These are phyloP conservation scores for Trichoderma koningii DNA, from an alignment of 2,329 filamentous ascomycete species.

Conservation along the genomic window DNA sequence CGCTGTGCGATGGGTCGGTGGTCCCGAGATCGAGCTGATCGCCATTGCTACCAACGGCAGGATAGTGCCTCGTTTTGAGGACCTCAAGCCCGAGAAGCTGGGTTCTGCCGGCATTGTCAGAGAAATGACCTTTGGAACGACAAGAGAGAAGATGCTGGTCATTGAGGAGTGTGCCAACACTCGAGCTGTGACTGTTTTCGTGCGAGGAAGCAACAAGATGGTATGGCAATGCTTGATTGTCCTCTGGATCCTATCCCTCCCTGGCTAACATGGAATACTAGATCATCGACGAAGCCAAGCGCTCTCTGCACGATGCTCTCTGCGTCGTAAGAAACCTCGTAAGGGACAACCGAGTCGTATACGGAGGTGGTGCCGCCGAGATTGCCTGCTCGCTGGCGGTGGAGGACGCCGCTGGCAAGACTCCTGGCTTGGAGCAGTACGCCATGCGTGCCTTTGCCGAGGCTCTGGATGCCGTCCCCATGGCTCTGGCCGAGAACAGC, in stretches of 20 bases:
- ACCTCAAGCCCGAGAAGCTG: slow-evolving; percentile 86
- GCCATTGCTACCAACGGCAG: slow-evolving; percentile 97
- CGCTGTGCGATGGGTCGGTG: slow-evolving; percentile 96
- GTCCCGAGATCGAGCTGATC: slow-evolving; percentile 96
- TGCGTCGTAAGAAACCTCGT: slow-evolving; percentile 98
- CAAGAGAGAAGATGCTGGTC: slow-evolving; percentile 98
- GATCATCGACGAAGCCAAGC: slow-evolving; percentile 99
- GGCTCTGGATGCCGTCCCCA: slow-evolving; percentile 87
- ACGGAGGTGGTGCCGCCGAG: slow-evolving; percentile 94
- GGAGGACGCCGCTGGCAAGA: slow-evolving; percentile 92
- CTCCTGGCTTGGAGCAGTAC: slow-evolving; percentile 96
- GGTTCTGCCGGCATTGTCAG: slow-evolving; percentile 86
- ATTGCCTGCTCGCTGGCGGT: slow-evolving; percentile 96
- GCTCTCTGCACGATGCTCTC: slow-evolving; percentile 93
- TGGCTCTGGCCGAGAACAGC: slow-evolving; percentile 97
- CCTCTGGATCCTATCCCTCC: not conserved
- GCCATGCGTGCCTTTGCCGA: slow-evolving; percentile 98
- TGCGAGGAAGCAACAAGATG: slow-evolving; percentile 99
- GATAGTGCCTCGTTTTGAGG: slow-evolving; percentile 96
- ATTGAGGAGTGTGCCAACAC: slow-evolving; percentile 99
- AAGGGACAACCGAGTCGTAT: slow-evolving; percentile 93
- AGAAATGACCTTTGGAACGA: slow-evolving; percentile 96
- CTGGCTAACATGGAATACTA: slow-evolving; percentile 42
- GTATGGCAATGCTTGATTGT: slow-evolving; percentile 50
- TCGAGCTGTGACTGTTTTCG: slow-evolving; percentile 91